Evolutionary conservation across 805 yeast species (phyloP).

Genomic region (Naumovozyma baii): DNA sequence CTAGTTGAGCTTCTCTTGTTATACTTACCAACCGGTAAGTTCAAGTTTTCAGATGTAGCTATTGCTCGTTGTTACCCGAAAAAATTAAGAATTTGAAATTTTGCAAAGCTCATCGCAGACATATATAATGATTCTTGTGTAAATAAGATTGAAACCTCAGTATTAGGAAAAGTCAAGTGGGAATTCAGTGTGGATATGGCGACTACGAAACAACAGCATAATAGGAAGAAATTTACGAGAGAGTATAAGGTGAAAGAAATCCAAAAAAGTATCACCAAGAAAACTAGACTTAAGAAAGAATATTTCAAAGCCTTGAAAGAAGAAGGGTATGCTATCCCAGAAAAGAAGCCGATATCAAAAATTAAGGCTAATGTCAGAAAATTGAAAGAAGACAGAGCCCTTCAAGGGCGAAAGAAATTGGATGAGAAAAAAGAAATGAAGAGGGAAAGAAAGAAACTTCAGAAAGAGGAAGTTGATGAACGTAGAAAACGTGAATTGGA

Average conservation of each 20-base stretch:
- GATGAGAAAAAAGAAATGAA: conserved; percentile 31
- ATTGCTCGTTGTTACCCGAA: background rate
- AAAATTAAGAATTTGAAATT: background rate
- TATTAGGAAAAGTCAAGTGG: too few species aligned
- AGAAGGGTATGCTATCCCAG: conserved; percentile 54
- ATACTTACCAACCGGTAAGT: too few species aligned
- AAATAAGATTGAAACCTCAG: too few species aligned
- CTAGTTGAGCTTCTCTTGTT: too few species aligned
- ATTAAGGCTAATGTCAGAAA: conserved; percentile 12
- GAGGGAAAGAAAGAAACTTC: conserved; percentile 29
- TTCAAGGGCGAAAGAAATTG: conserved; percentile 21
- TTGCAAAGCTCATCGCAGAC: conserved; percentile 5
- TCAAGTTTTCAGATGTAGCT: too few species aligned
- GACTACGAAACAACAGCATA: conserved; percentile 17
- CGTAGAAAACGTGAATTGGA: conserved; percentile 36
- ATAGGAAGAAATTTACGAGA: conserved; percentile 32
- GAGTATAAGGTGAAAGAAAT: conserved; percentile 49
- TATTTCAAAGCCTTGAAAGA: conserved; percentile 71
- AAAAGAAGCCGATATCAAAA: conserved; percentile 17
- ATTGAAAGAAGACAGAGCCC: conserved; percentile 15
- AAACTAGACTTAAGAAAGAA: conserved; percentile 70
- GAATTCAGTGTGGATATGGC: too few species aligned
- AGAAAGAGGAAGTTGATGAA: conserved; percentile 27
- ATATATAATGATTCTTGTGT: background rate
- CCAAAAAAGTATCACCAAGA: conserved; percentile 63